Evolutionary conservation across 176 grass and related monocot species (phyloP), one percentile per base, ranked within the genome.

Genomic region (Pharus latifolius): DNA sequence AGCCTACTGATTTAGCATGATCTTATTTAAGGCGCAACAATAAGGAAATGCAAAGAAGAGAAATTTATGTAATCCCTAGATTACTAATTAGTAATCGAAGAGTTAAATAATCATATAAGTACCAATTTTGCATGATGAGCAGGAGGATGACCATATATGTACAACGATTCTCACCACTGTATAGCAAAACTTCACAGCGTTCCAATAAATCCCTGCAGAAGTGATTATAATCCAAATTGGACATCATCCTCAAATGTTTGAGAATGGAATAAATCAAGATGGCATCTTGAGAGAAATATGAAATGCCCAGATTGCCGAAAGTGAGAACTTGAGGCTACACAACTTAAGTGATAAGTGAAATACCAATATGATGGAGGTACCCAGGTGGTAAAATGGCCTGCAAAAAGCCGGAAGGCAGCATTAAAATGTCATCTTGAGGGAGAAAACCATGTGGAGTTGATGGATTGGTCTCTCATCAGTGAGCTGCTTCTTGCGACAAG

Each of bases 61-160:
- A 60, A 63, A 53, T 60, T 79, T 23, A 74, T 25, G 82, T 79
- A 54, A 85, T 55, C 62, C 76, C 69, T 85, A 85, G 8, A 63
- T 55, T 80, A 69, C 49, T 74, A 14, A 65, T 79, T 79, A 74
- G 46, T 41, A 76, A 69, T 85, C 69, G 28, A 80, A 69, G 31
- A 34, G 24, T 62, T 29, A 55, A 67, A 66, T 61, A 38, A 80
- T 63, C 70, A 80, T 80, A 70, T 56, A 75, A 70, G 77, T 70
- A 85, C 83, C 83, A 57, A 80, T 42, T 80, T 56, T 69, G 37
- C 83, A 85, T 80, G 77, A 63, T 75, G 70, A 6, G 37, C 18
- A 70, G 76, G 69, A 80, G 76, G 63, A 62, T 54, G 46, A 63
- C 55, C 63, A 85, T 75, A 47, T 49, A 38, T 38, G 35, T 5